phyloP scores from a whole-genome alignment of 2,329 filamentous ascomycete genomes.

The Cytospora piceicola region DNA sequence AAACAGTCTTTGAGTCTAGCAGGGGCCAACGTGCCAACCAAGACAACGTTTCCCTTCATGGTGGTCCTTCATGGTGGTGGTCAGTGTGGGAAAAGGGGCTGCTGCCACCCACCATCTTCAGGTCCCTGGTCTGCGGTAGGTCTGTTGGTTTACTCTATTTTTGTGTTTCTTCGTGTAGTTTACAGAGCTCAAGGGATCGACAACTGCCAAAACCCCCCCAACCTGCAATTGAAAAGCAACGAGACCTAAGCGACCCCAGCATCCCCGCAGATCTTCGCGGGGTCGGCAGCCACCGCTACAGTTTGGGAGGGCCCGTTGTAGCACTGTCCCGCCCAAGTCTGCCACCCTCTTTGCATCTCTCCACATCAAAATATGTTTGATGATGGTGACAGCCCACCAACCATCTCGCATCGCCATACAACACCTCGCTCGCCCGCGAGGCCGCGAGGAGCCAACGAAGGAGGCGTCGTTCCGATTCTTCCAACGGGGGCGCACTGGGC shows the following conservation, averaged over 20 bases:
- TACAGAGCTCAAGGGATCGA: neutral
- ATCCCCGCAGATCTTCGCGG: slow-evolving; percentile 21
- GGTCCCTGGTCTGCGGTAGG: no score
- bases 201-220: neutral
- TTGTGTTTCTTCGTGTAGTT: neutral
- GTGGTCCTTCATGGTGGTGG: slow-evolving; percentile 20
- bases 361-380: slow-evolving; percentile 9
- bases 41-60: slow-evolving; percentile 12
- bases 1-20: neutral
- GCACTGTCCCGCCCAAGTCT: slow-evolving; percentile 8
- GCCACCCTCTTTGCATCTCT: slow-evolving; percentile 1
- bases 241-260: slow-evolving; percentile 16
- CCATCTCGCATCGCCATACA: slow-evolving; percentile 14
- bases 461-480: slow-evolving; percentile 17
- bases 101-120: no score
- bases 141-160: neutral
- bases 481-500: slow-evolving; percentile 1
- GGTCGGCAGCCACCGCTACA: slow-evolving; percentile 17
- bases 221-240: neutral
- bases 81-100: neutral
- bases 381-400: slow-evolving; percentile 17
- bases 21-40: neutral
- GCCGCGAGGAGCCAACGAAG: slow-evolving; percentile 18
- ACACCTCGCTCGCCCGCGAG: neutral
- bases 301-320: slow-evolving; percentile 4